Evolutionary conservation across 352 stramenopile genomes (phyloP).

Genomic region (Aphanomyces astaci): DNA sequence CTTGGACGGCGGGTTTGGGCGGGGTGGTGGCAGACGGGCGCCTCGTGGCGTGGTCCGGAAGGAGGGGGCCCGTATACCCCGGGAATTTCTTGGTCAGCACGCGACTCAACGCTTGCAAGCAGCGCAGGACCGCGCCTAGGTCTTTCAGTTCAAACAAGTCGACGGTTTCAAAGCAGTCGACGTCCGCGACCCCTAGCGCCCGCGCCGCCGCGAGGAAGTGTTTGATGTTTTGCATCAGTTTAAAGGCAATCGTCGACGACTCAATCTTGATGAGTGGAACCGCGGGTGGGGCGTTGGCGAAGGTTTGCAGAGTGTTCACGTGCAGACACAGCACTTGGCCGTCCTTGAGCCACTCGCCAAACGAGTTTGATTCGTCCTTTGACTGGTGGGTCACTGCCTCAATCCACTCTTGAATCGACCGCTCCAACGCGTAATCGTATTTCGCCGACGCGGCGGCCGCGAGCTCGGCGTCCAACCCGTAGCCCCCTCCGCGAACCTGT

Average conservation of each 20-base stretch:
- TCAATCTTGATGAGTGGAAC: constrained; percentile 36
- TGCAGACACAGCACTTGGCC: constrained; percentile 69
- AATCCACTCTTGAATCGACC: constrained; percentile 74
- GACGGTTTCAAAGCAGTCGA: constrained; percentile 87
- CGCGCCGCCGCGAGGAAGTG: constrained; percentile 75
- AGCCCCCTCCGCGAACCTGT: constrained; percentile 50
- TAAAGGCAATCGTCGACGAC: constrained; percentile 70
- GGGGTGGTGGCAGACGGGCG: background rate
- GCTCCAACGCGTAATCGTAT: constrained; percentile 48
- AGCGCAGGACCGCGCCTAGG: constrained; percentile 71
- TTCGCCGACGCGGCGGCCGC: constrained; percentile 66
- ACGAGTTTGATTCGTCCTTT: constrained; percentile 36
- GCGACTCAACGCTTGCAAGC: constrained; percentile 72
- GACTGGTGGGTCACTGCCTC: constrained; percentile 63
- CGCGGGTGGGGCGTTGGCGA: constrained; percentile 31
- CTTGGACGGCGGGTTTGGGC: background rate
- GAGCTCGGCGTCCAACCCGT: constrained; percentile 85
- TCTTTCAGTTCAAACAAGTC: constrained; percentile 87
- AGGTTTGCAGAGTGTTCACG: constrained; percentile 70
- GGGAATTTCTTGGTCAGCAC: constrained; percentile 67
- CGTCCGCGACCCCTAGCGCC: constrained; percentile 73
- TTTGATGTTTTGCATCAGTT: constrained; percentile 88
- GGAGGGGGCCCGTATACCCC: constrained; percentile 46
- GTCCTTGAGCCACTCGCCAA: constrained; percentile 68
- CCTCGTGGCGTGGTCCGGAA: background rate